phyloP scores from a whole-genome alignment of 2,329 filamentous ascomycete genomes.

The Sporothrix euskadiensis region DNA sequence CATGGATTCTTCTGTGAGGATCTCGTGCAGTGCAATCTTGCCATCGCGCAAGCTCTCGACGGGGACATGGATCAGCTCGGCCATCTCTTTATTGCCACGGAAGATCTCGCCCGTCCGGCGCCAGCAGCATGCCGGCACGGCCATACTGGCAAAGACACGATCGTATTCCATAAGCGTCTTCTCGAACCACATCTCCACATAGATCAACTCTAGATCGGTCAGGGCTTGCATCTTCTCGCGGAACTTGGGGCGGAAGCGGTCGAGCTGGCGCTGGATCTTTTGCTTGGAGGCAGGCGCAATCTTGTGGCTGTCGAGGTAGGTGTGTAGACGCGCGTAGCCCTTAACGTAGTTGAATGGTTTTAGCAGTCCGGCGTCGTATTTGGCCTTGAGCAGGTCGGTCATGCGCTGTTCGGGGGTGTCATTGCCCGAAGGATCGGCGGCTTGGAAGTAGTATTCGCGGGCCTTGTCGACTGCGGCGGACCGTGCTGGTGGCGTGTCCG shows the following conservation, averaged over 20 bases:
- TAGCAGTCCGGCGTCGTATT: constrained; percentile 91
- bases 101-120: constrained; percentile 95
- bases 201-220: constrained; percentile 90
- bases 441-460: constrained; percentile 94
- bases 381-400: constrained; percentile 89
- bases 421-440: constrained; percentile 85
- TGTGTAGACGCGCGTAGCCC: constrained; percentile 84
- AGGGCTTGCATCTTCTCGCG: constrained; percentile 89
- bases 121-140: constrained; percentile 97
- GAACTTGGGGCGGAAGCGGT: constrained; percentile 93
- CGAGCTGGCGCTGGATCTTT: constrained; percentile 87
- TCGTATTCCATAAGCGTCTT: constrained; percentile 96
- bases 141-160: constrained; percentile 98
- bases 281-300: constrained; percentile 80
- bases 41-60: constrained; percentile 90
- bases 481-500: neutral
- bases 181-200: constrained; percentile 99
- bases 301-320: constrained; percentile 82
- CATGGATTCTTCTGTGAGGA: constrained; percentile 89
- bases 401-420: constrained; percentile 90
- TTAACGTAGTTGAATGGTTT: constrained; percentile 99
- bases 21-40: constrained; percentile 91
- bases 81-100: constrained; percentile 97
- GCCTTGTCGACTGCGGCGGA: constrained; percentile 62
- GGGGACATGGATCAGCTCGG: constrained; percentile 88